A percentile compares a stretch with the other conserved stretches of the same genome.
Conservation (phyloP, 208 protist genomes). For the Crithidia fasciculata region DNA sequence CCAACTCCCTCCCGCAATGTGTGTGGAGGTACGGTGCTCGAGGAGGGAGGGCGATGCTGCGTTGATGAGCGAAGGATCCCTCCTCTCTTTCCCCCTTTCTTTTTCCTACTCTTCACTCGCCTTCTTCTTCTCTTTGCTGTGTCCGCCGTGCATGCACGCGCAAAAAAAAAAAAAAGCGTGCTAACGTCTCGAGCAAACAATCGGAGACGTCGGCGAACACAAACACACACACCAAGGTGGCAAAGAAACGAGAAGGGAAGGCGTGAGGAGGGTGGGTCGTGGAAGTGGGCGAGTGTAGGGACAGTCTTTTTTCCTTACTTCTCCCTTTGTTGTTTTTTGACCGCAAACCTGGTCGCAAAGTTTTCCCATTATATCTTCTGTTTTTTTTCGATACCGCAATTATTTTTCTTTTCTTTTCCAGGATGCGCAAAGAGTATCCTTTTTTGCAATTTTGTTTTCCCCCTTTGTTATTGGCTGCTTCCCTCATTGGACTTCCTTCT, state of each 20-base stretch:
- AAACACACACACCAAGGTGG: too few species aligned
- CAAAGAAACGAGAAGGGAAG: too few species aligned
- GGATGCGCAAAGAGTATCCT: constrained; percentile 11
- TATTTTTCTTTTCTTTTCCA: constrained; percentile 5
- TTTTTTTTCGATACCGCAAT: constrained; percentile 6
- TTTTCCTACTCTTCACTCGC: background rate
- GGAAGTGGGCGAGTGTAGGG: background rate
- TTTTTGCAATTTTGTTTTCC: constrained; percentile 13
- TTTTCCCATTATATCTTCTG: constrained; percentile 2
- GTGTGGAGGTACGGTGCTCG: too few species aligned
- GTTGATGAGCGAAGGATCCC: background rate
- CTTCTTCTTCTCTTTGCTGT: too few species aligned
- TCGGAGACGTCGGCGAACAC: background rate
- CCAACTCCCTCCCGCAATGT: too few species aligned
- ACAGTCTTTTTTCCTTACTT: background rate
- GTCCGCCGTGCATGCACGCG: too few species aligned
- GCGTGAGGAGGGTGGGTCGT: background rate
- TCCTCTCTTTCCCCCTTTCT: background rate
- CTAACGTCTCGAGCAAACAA: background rate
- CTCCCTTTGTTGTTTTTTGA: constrained; percentile 4
- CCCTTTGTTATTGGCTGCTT: background rate
- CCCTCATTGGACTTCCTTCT: background rate
- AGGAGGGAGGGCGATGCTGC: too few species aligned
- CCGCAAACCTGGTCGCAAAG: constrained; percentile 17
- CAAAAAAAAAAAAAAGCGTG: background rate